A percentile compares a stretch with the other conserved stretches of the same genome.
These are phyloP conservation scores for Pseudocercospora musae DNA, from an alignment of 2,329 filamentous ascomycete species.

Conservation along the genomic window DNA sequence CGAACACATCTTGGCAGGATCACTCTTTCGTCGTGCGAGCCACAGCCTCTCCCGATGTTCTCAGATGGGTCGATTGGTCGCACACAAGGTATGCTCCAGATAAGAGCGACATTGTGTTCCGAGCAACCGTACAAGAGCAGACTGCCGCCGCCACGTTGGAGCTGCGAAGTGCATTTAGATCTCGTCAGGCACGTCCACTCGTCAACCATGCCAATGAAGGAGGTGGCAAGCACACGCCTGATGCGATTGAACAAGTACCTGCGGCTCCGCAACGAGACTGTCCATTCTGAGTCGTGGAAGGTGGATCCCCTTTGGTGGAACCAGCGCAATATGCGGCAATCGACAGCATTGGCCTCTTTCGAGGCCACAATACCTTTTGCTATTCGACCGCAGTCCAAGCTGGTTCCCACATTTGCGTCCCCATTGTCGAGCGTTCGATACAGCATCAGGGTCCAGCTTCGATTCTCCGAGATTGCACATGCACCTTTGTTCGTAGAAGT, in stretches of 20 bases:
- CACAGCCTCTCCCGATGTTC: not conserved
- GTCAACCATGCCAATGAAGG: not conserved
- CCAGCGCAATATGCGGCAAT: not conserved
- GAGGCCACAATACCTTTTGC: not conserved
- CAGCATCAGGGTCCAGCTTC: not conserved
- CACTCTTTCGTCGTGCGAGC: not conserved
- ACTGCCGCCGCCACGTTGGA: constrained; percentile 1
- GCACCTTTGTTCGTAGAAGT: not conserved
- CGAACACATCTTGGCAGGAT: not conserved
- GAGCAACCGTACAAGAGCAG: not conserved
- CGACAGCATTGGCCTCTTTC: not conserved
- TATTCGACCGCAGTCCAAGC: not conserved
- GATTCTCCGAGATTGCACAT: not conserved
- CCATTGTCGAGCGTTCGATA: not conserved
- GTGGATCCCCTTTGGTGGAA: not conserved
- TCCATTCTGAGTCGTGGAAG: not conserved
- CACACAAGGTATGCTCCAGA: not conserved
- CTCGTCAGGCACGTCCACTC: not conserved
- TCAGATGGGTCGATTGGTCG: not conserved
- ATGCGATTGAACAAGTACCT: not conserved
- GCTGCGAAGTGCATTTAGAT: not conserved
- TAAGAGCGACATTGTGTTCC: not conserved
- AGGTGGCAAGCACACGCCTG: not conserved
- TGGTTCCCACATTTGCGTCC: not conserved
- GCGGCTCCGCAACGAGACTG: not conserved